Evolutionary conservation across 2,329 filamentous ascomycete genomes (phyloP), one percentile per base, ranked within the genome.

Genomic region (Thielaviopsis punctulata): DNA sequence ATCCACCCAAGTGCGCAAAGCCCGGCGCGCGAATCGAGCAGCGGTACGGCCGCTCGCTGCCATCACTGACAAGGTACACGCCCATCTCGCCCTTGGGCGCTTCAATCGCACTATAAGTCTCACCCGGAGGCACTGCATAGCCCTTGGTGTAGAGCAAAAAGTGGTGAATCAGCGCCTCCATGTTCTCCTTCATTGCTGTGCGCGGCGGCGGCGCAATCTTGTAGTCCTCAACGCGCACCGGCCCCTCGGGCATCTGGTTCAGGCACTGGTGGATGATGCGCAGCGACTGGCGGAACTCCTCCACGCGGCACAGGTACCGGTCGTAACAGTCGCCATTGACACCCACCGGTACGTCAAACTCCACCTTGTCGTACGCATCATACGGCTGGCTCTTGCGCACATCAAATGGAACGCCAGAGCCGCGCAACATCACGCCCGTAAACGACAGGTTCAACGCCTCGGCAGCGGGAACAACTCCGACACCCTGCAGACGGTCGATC

Each of bases 61-160:
- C 92, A 65, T 98, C 92, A 65, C 86, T 94, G 62, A 98, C 92
- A 49, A 98, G 72, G 66, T 84, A 98, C 45, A 98, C 92, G 66
- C 84, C 92, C 92, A 98, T 98, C 73, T 98, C 92, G 62, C 92
- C 92, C 82, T 98, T 98, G 56, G 92, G 92, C n/a, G 93, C 92
- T 75, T 98, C 92, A 58, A 98, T 98, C 57, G 84, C 90, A 46
- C 84, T 89, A 75, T 98, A 98, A 5, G 92, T 98, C 75, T 98
- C 92, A 57, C 92, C 93, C 7, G 93, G 92, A 44, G 92, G 92
- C 3, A 98, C 92, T 45, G 87, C 79, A 69, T 98, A 98, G 55
- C 92, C 92, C 78, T 98, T 98, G 68, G 89, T 96, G 75, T 90
- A 98, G 51, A 98, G 81, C 59, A 98, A 72, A 77, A 98, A 98